phyloP scores from a whole-genome alignment of 192 early-diverging fungal genomes.

The Bifiguratus adelaidae region DNA sequence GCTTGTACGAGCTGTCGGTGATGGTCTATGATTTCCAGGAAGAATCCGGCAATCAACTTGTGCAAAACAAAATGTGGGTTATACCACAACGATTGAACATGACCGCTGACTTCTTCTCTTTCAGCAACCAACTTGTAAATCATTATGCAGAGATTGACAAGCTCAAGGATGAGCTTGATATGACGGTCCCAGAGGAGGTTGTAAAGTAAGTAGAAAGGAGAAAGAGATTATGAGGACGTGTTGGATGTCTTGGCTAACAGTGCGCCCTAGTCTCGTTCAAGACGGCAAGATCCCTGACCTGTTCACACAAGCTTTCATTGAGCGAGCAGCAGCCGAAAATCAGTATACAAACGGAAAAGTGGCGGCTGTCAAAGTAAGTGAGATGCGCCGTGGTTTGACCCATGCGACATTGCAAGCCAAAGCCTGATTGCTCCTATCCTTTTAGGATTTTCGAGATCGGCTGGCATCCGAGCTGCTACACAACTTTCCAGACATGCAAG shows the following conservation, averaged over 20 bases:
- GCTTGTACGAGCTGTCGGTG: conserved; percentile 35
- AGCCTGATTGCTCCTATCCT: too few species aligned
- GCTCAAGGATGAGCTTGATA: conserved; percentile 30
- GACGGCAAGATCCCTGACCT: conserved; percentile 39
- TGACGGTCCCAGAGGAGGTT: conserved; percentile 37
- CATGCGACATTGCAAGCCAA: too few species aligned
- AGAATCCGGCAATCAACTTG: conserved; percentile 24
- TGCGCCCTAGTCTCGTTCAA: conserved; percentile 27
- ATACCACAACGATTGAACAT: background rate
- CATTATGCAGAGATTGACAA: conserved; percentile 20
- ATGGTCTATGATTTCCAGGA: conserved; percentile 44
- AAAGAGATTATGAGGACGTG: background rate
- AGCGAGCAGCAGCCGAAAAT: conserved; percentile 36
- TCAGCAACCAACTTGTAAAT: conserved; percentile 15
- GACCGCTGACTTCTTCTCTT: background rate
- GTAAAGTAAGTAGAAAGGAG: conserved; percentile 21
- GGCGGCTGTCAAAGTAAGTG: conserved; percentile 29
- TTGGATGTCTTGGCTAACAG: background rate
- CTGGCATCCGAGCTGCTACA: too few species aligned
- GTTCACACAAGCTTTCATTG: conserved; percentile 38
- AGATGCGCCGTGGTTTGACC: too few species aligned
- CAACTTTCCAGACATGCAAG: too few species aligned
- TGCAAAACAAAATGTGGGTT: conserved; percentile 39
- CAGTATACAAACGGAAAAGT: conserved; percentile 45
- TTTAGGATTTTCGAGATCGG: too few species aligned